Conservation (phyloP, 2,329 filamentous ascomycete genomes). For the Alternaria incomplexa region DNA sequence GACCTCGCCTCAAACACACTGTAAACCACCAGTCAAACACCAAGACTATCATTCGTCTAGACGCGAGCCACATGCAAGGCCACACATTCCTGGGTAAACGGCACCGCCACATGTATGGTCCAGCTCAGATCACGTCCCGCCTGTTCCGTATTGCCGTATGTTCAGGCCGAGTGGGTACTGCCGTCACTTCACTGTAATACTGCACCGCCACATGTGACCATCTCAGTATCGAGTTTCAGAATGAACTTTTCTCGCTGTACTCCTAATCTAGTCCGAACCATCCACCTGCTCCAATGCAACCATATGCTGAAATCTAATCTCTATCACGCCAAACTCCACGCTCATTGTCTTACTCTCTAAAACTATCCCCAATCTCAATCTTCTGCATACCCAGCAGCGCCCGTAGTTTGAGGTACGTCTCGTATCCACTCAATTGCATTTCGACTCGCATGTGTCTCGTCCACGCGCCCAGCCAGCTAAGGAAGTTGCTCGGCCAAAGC, state of each 20-base stretch:
- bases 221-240: not conserved
- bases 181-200: not conserved
- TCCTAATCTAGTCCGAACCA: not conserved
- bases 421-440: slow-evolving; percentile 64
- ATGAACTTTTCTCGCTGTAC: not conserved
- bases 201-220: not conserved
- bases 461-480: slow-evolving; percentile 60
- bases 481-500: slow-evolving; percentile 59
- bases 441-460: slow-evolving; percentile 61
- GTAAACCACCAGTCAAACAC: slow-evolving; percentile 25
- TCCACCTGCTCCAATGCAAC: not conserved
- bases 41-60: not conserved
- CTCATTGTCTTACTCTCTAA: slow-evolving; percentile 15
- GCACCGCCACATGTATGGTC: slow-evolving; percentile 5
- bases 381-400: slow-evolving; percentile 55
- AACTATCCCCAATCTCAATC: slow-evolving; percentile 27
- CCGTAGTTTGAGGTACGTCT: slow-evolving; percentile 61
- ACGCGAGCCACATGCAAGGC: slow-evolving; percentile 2
- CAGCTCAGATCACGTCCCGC: not conserved
- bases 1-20: slow-evolving; percentile 23
- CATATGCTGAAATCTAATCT: slow-evolving; percentile 1
- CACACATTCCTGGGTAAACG: not conserved
- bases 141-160: slow-evolving; percentile 2
- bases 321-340: not conserved
- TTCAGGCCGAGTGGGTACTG: not conserved